Evolutionary conservation across 345 rosid genomes (phyloP).

Genomic region (Eucalyptus erythrocorys): DNA sequence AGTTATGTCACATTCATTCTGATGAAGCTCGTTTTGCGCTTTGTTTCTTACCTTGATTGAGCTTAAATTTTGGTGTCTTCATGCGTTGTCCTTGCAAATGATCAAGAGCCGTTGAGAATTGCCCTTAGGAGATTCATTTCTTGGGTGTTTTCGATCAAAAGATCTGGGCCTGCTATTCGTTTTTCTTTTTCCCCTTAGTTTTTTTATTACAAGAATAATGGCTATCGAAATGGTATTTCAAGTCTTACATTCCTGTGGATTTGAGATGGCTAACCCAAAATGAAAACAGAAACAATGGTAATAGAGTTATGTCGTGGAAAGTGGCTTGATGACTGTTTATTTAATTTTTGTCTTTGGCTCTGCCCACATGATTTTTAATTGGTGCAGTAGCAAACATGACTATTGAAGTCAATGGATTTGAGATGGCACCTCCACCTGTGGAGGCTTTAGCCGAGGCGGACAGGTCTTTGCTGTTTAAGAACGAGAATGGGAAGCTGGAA

Average conservation of each 20-base stretch:
- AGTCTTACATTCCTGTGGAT: neutral
- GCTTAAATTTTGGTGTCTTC: neutral
- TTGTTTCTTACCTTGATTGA: neutral
- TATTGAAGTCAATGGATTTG: slow-evolving; percentile 70
- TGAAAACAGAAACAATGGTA: neutral
- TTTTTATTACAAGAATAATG: neutral
- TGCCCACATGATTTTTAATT: neutral
- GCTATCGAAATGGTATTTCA: neutral
- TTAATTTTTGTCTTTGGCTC: neutral
- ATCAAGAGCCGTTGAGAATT: neutral
- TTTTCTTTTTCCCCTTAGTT: neutral
- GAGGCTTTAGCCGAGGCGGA: slow-evolving; percentile 29
- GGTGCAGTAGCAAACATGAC: slow-evolving; percentile 35
- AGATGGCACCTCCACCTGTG: slow-evolving; percentile 46
- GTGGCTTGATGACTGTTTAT: neutral
- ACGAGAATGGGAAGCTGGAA: slow-evolving; percentile 42
- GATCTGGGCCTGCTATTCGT: neutral
- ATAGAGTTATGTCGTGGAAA: neutral
- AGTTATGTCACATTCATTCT: neutral
- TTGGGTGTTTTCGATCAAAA: neutral
- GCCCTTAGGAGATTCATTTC: neutral
- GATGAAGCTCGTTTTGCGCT: neutral
- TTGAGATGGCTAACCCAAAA: neutral
- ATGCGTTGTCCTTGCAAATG: neutral
- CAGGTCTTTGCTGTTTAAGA: slow-evolving; percentile 9